Evolutionary conservation across 129 eudicot species (phyloP).

Genomic region (Ambrosia trifida): DNA sequence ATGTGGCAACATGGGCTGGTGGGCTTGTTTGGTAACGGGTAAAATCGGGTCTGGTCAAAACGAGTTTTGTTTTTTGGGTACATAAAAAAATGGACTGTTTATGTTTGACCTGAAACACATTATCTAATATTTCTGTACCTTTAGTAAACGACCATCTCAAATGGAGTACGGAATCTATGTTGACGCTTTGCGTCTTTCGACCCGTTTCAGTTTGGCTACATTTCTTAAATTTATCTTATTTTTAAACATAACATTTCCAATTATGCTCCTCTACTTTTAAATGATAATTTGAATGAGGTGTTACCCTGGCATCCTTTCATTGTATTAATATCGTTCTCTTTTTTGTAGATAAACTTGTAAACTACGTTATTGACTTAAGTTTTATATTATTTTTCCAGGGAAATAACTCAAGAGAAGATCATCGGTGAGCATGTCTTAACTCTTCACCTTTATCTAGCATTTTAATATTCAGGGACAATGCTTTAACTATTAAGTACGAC

Average conservation of each 20-base stretch:
- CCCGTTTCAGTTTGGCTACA: not conserved
- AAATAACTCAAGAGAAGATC: conserved; percentile 48
- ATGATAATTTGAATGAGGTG: not conserved
- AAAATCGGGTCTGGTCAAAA: not conserved
- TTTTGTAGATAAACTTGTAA: not conserved
- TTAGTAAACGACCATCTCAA: not conserved
- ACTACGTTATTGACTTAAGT: conserved; percentile 21
- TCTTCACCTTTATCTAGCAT: not conserved
- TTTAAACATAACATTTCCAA: not conserved
- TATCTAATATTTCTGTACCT: not conserved
- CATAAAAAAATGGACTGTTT: not conserved
- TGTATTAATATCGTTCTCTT: conserved; percentile 11
- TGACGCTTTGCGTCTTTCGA: not conserved
- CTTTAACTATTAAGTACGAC: not conserved
- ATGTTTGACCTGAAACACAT: not conserved
- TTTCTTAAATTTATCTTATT: not conserved
- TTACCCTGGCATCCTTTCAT: not conserved
- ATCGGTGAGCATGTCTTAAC: conserved; percentile 48
- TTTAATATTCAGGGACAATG: not conserved
- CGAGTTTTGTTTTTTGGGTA: not conserved
- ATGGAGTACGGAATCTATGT: no score
- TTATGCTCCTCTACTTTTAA: not conserved
- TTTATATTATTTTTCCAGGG: conserved; percentile 42
- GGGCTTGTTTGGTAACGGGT: conserved; percentile 2
- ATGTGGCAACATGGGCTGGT: not conserved